Percentiles rank a stretch among this genome's conserved stretches.
Evolutionary conservation across 495 filamentous ascomycete genomes (phyloP).

Genomic region (Xylaria scruposa): DNA sequence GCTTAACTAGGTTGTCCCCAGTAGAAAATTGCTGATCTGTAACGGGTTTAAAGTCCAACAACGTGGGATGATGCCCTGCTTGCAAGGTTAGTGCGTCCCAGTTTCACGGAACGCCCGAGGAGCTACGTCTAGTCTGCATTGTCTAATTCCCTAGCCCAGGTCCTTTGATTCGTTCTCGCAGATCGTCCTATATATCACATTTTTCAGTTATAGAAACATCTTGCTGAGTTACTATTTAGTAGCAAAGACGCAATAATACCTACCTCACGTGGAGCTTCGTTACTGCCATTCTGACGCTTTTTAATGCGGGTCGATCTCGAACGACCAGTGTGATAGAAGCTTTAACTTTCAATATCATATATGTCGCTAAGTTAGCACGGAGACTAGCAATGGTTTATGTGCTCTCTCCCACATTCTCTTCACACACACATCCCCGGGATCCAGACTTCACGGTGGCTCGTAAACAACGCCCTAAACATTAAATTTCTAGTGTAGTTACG

Average conservation of each 20-base stretch:
- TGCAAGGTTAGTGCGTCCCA: slow-evolving; percentile 16
- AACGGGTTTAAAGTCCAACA: slow-evolving; percentile 4
- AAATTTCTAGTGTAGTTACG: background rate
- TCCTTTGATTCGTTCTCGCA: slow-evolving; percentile 8
- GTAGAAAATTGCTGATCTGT: slow-evolving; percentile 11
- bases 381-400: background rate
- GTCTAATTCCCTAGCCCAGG: background rate
- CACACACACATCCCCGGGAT: background rate
- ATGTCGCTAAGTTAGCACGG: background rate
- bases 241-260: background rate
- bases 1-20: background rate
- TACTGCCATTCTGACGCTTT: background rate
- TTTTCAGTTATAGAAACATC: background rate
- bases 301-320: background rate
- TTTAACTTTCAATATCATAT: background rate
- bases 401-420: background rate
- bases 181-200: background rate
- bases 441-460: background rate
- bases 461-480: background rate
- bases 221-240: background rate
- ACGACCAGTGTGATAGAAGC: background rate
- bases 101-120: slow-evolving; percentile 13
- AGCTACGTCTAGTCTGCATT: slow-evolving; percentile 2
- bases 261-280: no score
- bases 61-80: slow-evolving; percentile 17